These are phyloP conservation scores for Magnaporthiopsis rhizophila DNA, from an alignment of 2,329 filamentous ascomycete species.

Conservation along the genomic window DNA sequence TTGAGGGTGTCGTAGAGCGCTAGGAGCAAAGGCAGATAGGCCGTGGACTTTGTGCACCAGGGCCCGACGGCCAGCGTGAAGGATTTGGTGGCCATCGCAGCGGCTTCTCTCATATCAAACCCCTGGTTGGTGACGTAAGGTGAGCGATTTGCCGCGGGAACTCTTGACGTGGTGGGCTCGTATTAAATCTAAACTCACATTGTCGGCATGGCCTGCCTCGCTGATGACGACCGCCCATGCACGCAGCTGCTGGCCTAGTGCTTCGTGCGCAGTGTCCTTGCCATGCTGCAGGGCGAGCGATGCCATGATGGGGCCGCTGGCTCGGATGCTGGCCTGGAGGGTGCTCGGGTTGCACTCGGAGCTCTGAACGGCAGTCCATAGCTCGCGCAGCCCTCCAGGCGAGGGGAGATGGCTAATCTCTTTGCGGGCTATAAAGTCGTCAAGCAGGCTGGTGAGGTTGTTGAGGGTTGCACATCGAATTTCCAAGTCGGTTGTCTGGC, in stretches of 20 bases:
- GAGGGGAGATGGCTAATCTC: constrained; percentile 32
- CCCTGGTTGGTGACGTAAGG: constrained; percentile 30
- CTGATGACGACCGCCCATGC: constrained; percentile 44
- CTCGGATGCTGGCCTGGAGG: constrained; percentile 39
- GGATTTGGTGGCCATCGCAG: constrained; percentile 44
- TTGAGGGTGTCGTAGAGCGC: constrained; percentile 69
- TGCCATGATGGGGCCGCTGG: constrained; percentile 40
- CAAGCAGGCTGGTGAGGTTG: constrained; percentile 38
- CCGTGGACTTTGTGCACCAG: constrained; percentile 17
- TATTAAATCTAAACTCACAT: constrained; percentile 27
- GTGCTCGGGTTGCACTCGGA: constrained; percentile 37
- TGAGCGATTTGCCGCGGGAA: constrained; percentile 1
- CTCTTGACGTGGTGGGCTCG: too few relatives aligned
- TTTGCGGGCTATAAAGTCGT: constrained; percentile 26
- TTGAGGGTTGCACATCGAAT: constrained; percentile 38
- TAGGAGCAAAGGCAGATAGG: constrained; percentile 49
- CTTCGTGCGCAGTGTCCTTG: constrained; percentile 4
- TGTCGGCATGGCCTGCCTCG: constrained; percentile 38
- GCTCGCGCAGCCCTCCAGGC: constrained; percentile 36
- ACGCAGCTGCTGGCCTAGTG: constrained; percentile 12
- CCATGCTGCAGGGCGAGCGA: constrained; percentile 15
- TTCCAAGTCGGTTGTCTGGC: constrained; percentile 30
- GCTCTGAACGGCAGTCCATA: constrained; percentile 25
- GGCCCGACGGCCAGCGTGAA: constrained; percentile 29
- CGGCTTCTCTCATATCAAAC: constrained; percentile 58